Base-by-base conservation (phyloP, 768 basidiomycete genomes). In the Phaeolepiota aurea region DNA sequence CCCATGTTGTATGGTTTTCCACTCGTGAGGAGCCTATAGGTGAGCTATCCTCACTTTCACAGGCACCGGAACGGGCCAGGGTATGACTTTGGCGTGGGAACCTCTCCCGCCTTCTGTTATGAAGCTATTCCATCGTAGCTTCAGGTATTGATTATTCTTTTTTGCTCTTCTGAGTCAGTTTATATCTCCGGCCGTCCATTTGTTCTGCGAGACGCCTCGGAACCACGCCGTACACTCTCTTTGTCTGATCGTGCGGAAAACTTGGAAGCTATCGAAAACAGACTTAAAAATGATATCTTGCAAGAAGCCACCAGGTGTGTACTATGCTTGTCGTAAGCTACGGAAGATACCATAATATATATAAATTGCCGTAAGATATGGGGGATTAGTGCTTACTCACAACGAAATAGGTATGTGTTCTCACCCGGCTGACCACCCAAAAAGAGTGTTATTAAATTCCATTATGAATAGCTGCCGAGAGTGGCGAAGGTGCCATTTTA, bases 11-110 rank as follows among this genome's bases (percentile, higher is more conserved):
- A 20, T 99, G 92, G 91, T 90, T 98, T 61, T 96, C 87, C 20
- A 96, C 94, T 10, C 74, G 96, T 49, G 96, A 99, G 61, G 96
- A 98, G 55, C 92, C 93, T 3, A 78, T 94, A 39, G 78, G 91
- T 90, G 59, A 45, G 80, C 68, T 19, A 35, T 14, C 18, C 33
- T 9, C 16, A 35, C 15, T 19, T 35, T 19, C 7, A n/a, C 33
- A 9, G 7, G 9, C 33, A 35, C 9, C 7, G 16, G 9, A 16
- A 7, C 9, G 18, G 33, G 16, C 33, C n/a, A 35, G 33, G 33
- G 33, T 35, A 28, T 28, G 9, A 35, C 18, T 14, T 11, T 37
- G 23, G 28, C 32, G 10, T 9, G 11, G 28, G 33, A 43, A 18
- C 37, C 32, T 16, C 21, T 35, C 9, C 33, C 33, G 16, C 16